Conservation (phyloP, 1,284 basidiomycete species). For the Hypsizygus ulmarius region DNA sequence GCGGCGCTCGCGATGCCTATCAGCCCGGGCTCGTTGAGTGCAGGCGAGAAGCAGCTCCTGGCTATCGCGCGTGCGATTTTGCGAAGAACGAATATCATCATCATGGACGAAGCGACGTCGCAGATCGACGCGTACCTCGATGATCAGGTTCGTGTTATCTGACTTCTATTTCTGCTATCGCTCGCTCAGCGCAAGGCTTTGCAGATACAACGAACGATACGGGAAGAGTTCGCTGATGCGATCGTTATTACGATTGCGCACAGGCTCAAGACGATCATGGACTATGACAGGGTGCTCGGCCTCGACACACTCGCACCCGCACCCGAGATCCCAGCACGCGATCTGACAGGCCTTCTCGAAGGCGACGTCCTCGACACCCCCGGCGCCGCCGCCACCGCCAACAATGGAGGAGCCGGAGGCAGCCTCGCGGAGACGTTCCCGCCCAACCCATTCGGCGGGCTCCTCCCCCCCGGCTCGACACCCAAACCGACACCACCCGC, state of each 20-base stretch:
- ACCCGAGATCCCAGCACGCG: conserved; percentile 17
- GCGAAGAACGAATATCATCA: conserved; percentile 73
- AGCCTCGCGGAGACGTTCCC: too few relatives aligned
- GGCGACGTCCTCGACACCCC: conserved; percentile 17
- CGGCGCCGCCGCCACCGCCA: conserved; percentile 2
- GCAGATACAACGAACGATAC: conserved; percentile 80
- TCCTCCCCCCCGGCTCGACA: conserved; percentile 6
- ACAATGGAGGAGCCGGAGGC: too few relatives aligned
- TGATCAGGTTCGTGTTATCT: conserved; percentile 52
- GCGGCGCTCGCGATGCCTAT: conserved; percentile 61
- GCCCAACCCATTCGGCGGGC: conserved; percentile 10
- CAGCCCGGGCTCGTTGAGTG: conserved; percentile 68
- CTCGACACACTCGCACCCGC: conserved; percentile 33
- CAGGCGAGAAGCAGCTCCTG: conserved; percentile 81
- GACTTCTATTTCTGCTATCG: conserved; percentile 5
- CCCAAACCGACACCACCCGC: conserved; percentile 5
- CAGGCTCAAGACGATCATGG: conserved; percentile 68
- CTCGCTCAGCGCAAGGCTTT: too few relatives aligned
- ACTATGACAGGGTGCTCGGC: conserved; percentile 82
- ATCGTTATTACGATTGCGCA: conserved; percentile 87
- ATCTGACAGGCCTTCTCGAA: conserved; percentile 30
- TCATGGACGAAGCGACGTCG: conserved; percentile 84
- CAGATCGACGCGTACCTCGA: conserved; percentile 74
- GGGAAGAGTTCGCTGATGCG: conserved; percentile 68
- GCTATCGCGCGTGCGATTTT: conserved; percentile 74